Conservation (phyloP, 768 basidiomycete species). For the Naganishia onofrii region DNA sequence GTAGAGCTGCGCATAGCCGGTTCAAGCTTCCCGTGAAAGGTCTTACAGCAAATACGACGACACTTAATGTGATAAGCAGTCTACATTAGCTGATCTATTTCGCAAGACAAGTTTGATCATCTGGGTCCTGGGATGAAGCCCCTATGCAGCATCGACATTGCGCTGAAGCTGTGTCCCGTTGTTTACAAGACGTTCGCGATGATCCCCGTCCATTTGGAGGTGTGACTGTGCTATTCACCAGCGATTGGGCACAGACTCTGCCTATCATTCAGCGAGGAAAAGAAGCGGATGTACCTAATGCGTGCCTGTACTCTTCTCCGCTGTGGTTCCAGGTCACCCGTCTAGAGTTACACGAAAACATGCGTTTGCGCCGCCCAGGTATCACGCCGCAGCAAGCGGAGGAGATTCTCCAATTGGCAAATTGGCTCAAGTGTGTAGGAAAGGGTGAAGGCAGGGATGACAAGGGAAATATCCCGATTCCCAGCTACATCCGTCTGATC, state of each 20-base stretch:
- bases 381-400: conserved; percentile 37
- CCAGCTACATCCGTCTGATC: conserved; percentile 39
- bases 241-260: conserved; percentile 44
- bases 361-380: conserved; percentile 48
- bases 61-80: conserved; percentile 23
- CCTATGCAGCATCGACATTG: conserved; percentile 53
- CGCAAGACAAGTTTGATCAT: conserved; percentile 52
- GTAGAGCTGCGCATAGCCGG: too few species aligned
- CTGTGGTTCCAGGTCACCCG: conserved; percentile 54
- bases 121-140: conserved; percentile 58
- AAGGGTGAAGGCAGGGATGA: conserved; percentile 44
- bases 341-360: conserved; percentile 55
- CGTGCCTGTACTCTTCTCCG: conserved; percentile 47
- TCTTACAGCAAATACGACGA: neutral
- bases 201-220: conserved; percentile 54
- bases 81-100: conserved; percentile 51
- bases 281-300: conserved; percentile 53
- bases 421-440: conserved; percentile 54
- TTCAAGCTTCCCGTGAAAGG: too few species aligned
- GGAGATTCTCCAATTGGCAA: too few species aligned
- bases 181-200: conserved; percentile 39
- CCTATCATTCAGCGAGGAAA: conserved; percentile 55
- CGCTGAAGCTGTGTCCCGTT: conserved; percentile 55
- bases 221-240: conserved; percentile 56
- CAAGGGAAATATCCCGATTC: conserved; percentile 42